Evolutionary conservation across 768 basidiomycete genomes (phyloP), one percentile per base, ranked within the genome.

Genomic region (Lentinula lateritia): DNA sequence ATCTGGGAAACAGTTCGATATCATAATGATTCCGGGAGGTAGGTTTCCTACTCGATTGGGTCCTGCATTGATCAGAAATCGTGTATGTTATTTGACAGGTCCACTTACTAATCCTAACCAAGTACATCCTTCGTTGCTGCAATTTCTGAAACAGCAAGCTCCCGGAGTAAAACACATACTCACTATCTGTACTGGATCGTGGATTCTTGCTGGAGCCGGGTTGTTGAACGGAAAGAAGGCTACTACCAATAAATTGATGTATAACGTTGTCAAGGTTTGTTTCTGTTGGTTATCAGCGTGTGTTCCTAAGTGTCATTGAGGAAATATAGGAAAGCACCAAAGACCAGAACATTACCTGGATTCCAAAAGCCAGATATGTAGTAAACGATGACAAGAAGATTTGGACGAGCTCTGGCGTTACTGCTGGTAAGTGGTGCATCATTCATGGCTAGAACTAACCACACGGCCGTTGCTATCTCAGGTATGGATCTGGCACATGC

Each of bases 331-430:
- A 67, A 62, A 67, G 62, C 9, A 67, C 71, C 10, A 66, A 70
- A 39, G 45, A 65, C 54, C 48, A 57, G 50, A 59, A 64, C 12
- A 73, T 77, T 23, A 64, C 62, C 6, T 77, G 76, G 75, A 66
- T 76, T 6, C 66, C 73, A 3, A 73, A 72, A 46, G 76, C 76
- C 7, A 66, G 77, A 1, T 77, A 72, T 72, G 75, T 76, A 15
- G 68, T 70, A 6, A 67, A 64, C 32, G 68, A 69, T 50, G 76
- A 78, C 61, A 75, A 72, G 46, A 74, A 75, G 48, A 68, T 73
- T 38, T 78, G 76, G 76, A 76, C 75, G 1, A 68, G 66, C 43
- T 75, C 75, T 5, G 76, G 76, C 15, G 68, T 76, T 28, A 67
- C 74, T 13, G 75, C 76, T 69, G 76, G 76, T 62, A 28, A 68